Evolutionary conservation across 768 basidiomycete genomes (phyloP).

Genomic region (Kwoniella shandongensis): DNA sequence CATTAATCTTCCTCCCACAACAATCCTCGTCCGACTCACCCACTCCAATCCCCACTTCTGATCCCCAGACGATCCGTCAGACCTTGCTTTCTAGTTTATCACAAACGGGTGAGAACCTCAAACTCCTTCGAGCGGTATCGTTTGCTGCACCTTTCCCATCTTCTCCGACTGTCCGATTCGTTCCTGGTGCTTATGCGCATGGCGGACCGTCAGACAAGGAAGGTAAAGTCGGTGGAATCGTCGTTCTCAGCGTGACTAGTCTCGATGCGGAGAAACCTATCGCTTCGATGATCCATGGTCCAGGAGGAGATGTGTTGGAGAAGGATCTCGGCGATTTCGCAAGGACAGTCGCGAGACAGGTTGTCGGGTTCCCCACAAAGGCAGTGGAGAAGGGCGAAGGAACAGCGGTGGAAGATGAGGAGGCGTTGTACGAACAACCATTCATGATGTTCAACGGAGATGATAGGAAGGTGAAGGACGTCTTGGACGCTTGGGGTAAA

Average conservation of each 20-base stretch:
- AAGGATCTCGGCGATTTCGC: constrained; percentile 66
- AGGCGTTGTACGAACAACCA: constrained; percentile 44
- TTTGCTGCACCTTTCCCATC: constrained; percentile 53
- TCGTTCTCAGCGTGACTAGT: constrained; percentile 56
- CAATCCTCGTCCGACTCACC: constrained; percentile 47
- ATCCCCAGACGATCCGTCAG: constrained; percentile 72
- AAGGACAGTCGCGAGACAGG: constrained; percentile 77
- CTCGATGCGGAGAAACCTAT: constrained; percentile 53
- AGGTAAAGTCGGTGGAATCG: constrained; percentile 57
- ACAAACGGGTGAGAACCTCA: constrained; percentile 54
- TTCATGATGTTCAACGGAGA: constrained; percentile 51
- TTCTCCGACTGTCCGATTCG: constrained; percentile 40
- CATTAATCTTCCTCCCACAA: constrained; percentile 61
- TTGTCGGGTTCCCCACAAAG: constrained; percentile 74
- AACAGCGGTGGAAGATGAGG: constrained; percentile 36
- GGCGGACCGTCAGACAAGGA: constrained; percentile 53
- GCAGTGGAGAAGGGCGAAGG: constrained; percentile 53
- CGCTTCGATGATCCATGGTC: constrained; percentile 42
- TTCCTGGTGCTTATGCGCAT: constrained; percentile 50
- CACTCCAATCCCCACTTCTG: constrained; percentile 63
- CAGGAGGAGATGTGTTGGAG: constrained; percentile 53
- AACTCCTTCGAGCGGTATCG: constrained; percentile 50
- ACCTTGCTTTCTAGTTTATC: constrained; percentile 56
- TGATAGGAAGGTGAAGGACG: constrained; percentile 40
- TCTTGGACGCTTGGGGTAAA: constrained; percentile 44